Conservation (phyloP, 805 yeast genomes). For the Teunomyces panamensis region DNA sequence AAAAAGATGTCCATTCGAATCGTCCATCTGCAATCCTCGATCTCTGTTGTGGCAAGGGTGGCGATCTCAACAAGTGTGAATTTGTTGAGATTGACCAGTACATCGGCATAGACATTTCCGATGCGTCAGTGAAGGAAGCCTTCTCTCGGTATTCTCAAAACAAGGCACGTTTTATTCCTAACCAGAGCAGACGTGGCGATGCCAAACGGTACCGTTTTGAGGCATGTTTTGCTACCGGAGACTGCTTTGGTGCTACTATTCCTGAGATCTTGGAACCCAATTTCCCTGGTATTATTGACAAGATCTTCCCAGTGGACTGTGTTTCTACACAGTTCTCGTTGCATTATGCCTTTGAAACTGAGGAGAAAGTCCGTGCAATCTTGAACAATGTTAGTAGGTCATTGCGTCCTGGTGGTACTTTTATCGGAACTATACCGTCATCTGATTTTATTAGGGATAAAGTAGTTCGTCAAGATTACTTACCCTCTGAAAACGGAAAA, state of each 20-base stretch:
- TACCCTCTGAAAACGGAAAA: slow-evolving; percentile 27
- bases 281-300: slow-evolving; percentile 58
- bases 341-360: slow-evolving; percentile 92
- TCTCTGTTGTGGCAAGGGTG: slow-evolving; percentile 97
- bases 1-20: slow-evolving; percentile 17
- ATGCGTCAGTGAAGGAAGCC: slow-evolving; percentile 84
- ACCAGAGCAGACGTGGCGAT: slow-evolving; percentile 19
- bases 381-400: slow-evolving; percentile 74
- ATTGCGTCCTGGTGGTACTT: slow-evolving; percentile 77
- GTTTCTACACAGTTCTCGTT: slow-evolving; percentile 90
- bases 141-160: slow-evolving; percentile 63
- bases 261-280: slow-evolving; percentile 63
- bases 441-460: slow-evolving; percentile 77
- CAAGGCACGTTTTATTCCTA: slow-evolving; percentile 38
- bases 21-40: slow-evolving; percentile 58
- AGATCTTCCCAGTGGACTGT: slow-evolving; percentile 76
- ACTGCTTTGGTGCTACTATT: slow-evolving; percentile 72
- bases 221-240: slow-evolving; percentile 87
- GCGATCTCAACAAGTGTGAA: slow-evolving; percentile 89
- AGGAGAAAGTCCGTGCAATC: slow-evolving; percentile 69
- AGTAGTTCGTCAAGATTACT: slow-evolving; percentile 45
- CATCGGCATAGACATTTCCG: slow-evolving; percentile 90
- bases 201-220: slow-evolving; percentile 59
- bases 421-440: slow-evolving; percentile 93
- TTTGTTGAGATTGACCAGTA: slow-evolving; percentile 69